Evolutionary conservation across 495 filamentous ascomycete genomes (phyloP).

Genomic region (Mytilinidion resinicola): DNA sequence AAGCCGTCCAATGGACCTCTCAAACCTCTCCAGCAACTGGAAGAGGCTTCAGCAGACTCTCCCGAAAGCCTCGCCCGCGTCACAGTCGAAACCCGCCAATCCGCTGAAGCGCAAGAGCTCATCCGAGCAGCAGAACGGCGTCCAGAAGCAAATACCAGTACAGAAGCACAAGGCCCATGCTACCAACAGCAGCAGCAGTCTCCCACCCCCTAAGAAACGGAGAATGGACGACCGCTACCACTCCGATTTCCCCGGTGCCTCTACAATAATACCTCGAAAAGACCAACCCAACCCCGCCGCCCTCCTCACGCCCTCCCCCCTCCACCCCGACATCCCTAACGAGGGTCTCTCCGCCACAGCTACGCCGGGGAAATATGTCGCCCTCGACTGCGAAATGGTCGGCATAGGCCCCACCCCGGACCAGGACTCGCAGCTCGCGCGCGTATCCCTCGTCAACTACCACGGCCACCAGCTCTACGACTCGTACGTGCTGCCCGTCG

Average conservation of each 20-base stretch:
- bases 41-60: slow-evolving; percentile 38
- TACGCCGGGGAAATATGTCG: slow-evolving; percentile 77
- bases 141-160: not conserved
- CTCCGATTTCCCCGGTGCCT: slow-evolving; percentile 16
- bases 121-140: slow-evolving; percentile 3
- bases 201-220: slow-evolving; percentile 23
- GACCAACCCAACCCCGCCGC: slow-evolving; percentile 7
- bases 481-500: slow-evolving; percentile 73
- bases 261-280: slow-evolving; percentile 1
- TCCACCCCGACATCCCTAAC: slow-evolving; percentile 35
- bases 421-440: slow-evolving; percentile 64
- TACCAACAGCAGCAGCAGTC: not conserved
- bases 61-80: slow-evolving; percentile 4
- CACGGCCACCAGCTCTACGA: slow-evolving; percentile 87
- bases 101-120: slow-evolving; percentile 31
- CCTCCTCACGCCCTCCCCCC: slow-evolving; percentile 20
- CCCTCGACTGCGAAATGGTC: slow-evolving; percentile 98
- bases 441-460: slow-evolving; percentile 85
- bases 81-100: slow-evolving; percentile 11
- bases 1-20: slow-evolving; percentile 28
- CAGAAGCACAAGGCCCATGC: not conserved
- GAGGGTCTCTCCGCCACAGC: slow-evolving; percentile 42
- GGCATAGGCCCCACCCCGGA: slow-evolving; percentile 58
- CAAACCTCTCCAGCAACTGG: slow-evolving; percentile 42
- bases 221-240: slow-evolving; percentile 16